Percentiles rank a stretch among this genome's conserved stretches.
Conservation (phyloP, 2,329 filamentous ascomycete species). For the Claviceps maximensis region DNA sequence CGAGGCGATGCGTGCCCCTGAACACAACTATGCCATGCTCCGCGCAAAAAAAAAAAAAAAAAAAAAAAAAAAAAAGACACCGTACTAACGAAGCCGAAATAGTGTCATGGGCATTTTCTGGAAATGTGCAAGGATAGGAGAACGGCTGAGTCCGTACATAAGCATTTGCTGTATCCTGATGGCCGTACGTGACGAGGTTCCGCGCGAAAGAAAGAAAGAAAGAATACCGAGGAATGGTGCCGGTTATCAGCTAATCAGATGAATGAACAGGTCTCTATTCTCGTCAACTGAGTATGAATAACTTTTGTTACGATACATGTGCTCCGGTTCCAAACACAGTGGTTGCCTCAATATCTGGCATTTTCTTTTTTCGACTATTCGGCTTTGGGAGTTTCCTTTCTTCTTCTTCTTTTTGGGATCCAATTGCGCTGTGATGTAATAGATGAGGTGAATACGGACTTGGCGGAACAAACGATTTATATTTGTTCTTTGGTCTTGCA, state of each 20-base stretch:
- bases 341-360: neutral
- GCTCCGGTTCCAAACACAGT: neutral
- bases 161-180: constrained; percentile 87
- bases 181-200: constrained; percentile 49
- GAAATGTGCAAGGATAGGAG: constrained; percentile 88
- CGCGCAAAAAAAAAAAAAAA: too few species aligned
- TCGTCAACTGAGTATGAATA: constrained; percentile 19
- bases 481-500: neutral
- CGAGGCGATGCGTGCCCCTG: neutral
- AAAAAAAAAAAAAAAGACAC: too few species aligned
- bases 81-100: constrained; percentile 1
- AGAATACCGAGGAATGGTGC: too few species aligned
- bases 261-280: constrained; percentile 20
- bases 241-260: neutral
- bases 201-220: neutral
- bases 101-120: constrained; percentile 81
- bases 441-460: neutral
- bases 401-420: neutral
- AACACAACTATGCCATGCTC: neutral
- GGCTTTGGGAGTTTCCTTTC: neutral
- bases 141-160: constrained; percentile 88
- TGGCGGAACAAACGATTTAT: neutral
- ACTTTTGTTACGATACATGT: neutral
- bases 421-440: neutral
- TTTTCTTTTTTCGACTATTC: neutral